phyloP scores from a whole-genome alignment of 176 grass and related monocot species.

The Bothriochloa decipiens region DNA sequence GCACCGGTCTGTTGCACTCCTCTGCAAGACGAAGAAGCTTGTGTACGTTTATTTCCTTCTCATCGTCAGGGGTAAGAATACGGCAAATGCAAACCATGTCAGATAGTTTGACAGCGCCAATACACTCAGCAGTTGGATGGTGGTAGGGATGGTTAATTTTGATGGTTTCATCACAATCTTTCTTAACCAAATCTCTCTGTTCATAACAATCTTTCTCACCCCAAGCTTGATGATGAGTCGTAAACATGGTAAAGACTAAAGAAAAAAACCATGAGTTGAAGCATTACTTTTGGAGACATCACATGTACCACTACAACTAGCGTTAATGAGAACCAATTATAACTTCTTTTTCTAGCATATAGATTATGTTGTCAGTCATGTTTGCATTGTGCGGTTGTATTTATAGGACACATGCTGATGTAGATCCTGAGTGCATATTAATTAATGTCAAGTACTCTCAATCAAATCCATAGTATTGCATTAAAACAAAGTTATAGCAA shows the following conservation, averaged over 20 bases:
- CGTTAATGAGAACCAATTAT: not conserved
- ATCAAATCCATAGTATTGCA: not conserved
- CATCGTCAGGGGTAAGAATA: not conserved
- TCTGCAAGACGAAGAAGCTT: not conserved
- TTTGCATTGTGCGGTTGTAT: not conserved
- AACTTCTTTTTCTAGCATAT: not conserved
- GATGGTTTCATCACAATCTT: not conserved
- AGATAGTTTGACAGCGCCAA: not conserved
- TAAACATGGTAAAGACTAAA: not conserved
- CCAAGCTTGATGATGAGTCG: not conserved
- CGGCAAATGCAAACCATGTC: slow-evolving; percentile 1
- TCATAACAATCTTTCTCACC: not conserved
- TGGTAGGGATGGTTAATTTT: not conserved
- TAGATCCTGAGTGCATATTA: not conserved
- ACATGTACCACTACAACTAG: not conserved
- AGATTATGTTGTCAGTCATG: not conserved
- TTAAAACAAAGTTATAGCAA: not conserved
- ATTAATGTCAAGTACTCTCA: not conserved
- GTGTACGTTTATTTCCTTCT: not conserved
- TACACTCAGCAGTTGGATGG: not conserved
- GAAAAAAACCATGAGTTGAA: not conserved
- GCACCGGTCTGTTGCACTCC: not conserved
- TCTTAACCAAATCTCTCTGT: not conserved
- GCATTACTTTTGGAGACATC: not conserved
- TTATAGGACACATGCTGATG: not conserved